These are phyloP conservation scores for Fusarium foetens DNA, from an alignment of 2,329 filamentous ascomycete species.

Conservation along the genomic window DNA sequence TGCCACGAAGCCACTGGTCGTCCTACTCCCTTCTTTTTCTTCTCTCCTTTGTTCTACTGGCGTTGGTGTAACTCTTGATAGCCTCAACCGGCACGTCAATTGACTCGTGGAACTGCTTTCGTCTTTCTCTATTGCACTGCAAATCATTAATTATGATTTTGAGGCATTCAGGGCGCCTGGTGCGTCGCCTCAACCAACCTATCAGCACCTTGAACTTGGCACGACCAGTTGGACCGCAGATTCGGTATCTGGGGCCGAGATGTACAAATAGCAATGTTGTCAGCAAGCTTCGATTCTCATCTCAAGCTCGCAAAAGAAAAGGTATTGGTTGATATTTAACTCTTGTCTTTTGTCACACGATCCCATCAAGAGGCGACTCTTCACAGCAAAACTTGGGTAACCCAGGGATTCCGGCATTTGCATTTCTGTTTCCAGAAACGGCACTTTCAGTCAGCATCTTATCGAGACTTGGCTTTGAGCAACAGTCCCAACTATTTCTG, in stretches of 20 bases:
- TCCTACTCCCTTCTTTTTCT: constrained; percentile 17
- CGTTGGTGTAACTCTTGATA: constrained; percentile 17
- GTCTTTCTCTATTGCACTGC: constrained; percentile 1
- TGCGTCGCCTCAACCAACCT: constrained; percentile 39
- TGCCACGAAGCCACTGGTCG: constrained; percentile 33
- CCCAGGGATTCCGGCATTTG: background rate
- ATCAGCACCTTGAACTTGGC: constrained; percentile 33
- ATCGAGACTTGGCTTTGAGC: background rate
- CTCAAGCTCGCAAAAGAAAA: constrained; percentile 39
- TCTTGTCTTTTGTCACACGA: background rate
- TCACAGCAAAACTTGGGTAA: background rate
- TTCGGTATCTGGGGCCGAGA: constrained; percentile 35
- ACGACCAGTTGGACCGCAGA: constrained; percentile 22
- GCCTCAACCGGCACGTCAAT: constrained; percentile 22
- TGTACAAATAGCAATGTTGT: constrained; percentile 2
- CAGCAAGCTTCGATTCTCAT: constrained; percentile 45
- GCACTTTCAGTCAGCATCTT: background rate
- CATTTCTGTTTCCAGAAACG: constrained; percentile 1
- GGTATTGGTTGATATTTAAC: constrained; percentile 42
- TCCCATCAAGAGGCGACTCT: background rate
- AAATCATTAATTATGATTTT: constrained; percentile 37
- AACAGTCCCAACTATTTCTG: background rate
- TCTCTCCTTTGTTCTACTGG: constrained; percentile 20
- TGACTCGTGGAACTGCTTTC: background rate
- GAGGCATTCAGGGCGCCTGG: constrained; percentile 42